phyloP scores from a whole-genome alignment of 306 rosid species.

The Macrotyloma uniflorum region DNA sequence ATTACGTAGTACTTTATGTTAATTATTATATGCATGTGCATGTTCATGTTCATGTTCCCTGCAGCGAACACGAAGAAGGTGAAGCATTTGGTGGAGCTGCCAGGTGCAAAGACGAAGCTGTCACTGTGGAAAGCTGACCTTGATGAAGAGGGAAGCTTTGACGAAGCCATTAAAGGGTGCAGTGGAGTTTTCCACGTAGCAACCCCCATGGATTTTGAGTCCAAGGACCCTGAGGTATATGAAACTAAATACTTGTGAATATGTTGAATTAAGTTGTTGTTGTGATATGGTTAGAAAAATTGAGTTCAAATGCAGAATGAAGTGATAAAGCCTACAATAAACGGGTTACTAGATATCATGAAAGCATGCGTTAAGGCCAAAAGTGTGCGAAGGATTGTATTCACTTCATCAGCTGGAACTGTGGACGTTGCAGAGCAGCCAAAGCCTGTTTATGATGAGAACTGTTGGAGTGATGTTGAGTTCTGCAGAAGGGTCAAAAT shows the following conservation, averaged over 20 bases:
- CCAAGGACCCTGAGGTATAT: constrained; percentile 85
- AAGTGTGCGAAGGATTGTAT: constrained; percentile 61
- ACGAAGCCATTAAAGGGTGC: constrained; percentile 74
- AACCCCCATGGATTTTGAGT: constrained; percentile 85
- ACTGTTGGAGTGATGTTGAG: constrained; percentile 66
- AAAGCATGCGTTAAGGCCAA: constrained; percentile 63
- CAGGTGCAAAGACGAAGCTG: constrained; percentile 54
- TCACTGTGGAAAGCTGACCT: constrained; percentile 84
- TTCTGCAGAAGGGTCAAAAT: constrained; percentile 57
- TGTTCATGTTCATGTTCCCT: background rate
- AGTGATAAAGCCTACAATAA: constrained; percentile 73
- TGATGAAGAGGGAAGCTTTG: constrained; percentile 68
- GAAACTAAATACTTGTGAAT: background rate
- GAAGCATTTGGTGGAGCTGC: constrained; percentile 76
- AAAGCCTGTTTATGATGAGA: constrained; percentile 51
- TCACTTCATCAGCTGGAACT: constrained; percentile 79
- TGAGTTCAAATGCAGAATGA: constrained; percentile 58
- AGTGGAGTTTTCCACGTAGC: constrained; percentile 84
- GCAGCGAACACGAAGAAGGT: constrained; percentile 75
- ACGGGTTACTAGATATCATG: constrained; percentile 66
- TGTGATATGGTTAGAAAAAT: background rate
- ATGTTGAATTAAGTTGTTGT: background rate
- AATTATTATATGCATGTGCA: too few relatives aligned
- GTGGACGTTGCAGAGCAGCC: constrained; percentile 47
- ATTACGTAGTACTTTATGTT: too few relatives aligned